Evolutionary conservation across 73 alveolate genomes (phyloP).

Genomic region (Durusdinium trenchii): DNA sequence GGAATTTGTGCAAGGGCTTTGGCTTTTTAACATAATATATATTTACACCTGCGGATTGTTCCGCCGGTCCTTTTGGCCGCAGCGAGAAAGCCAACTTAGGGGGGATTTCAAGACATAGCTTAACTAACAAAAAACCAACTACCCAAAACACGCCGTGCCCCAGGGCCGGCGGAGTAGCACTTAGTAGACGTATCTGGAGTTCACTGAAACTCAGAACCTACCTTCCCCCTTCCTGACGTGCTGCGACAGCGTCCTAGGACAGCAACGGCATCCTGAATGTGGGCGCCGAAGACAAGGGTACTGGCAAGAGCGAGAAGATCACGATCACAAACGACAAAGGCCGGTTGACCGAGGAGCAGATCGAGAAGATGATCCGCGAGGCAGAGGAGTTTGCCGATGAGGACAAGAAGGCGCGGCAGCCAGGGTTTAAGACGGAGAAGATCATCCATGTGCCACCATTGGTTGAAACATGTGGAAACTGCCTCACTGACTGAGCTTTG

Average conservation of each 20-base stretch:
- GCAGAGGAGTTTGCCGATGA: conserved; percentile 86
- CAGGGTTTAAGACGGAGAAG: background rate
- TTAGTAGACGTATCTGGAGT: no score
- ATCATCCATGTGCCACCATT: background rate
- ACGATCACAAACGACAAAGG: conserved; percentile 99
- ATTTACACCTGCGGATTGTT: no score
- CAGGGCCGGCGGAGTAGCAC: no score
- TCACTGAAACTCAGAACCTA: no score
- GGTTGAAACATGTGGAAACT: background rate
- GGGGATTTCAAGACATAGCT: no score
- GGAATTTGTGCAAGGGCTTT: no score
- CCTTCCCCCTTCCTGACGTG: conserved; percentile 98
- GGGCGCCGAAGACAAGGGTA: conserved; percentile 99
- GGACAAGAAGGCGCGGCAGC: conserved; percentile 24
- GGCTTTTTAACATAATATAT: no score
- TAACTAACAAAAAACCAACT: no score
- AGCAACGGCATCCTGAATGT: conserved; percentile 99
- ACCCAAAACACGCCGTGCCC: no score
- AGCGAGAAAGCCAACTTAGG: no score
- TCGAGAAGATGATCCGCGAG: conserved; percentile 81
- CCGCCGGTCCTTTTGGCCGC: no score
- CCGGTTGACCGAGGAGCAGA: conserved; percentile 80
- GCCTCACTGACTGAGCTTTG: background rate
- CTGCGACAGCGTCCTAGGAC: no score
- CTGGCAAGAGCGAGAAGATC: conserved; percentile 98